Evolutionary conservation across 768 basidiomycete species (phyloP), one percentile per base, ranked within the genome.

Genomic region (Dacryopinax primogenitus): DNA sequence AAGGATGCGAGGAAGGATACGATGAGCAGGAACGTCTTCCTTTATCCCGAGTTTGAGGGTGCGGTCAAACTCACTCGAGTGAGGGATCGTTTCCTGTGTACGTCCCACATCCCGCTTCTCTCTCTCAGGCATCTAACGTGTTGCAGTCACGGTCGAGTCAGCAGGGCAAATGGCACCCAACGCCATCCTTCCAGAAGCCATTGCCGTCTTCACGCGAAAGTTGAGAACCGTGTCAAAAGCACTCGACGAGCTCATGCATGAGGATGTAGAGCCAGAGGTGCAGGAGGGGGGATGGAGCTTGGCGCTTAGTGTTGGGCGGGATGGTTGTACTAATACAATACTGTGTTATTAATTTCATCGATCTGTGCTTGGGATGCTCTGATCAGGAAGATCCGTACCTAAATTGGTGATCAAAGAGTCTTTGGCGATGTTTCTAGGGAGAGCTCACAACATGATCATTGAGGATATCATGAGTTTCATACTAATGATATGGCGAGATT

Each of bases 1-100:
- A 75, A 72, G 30, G 74, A 79, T 63, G 69, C 80, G 21, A 81
- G 94, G 33, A 85, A 85, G 65, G 96, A 99, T 72, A 88, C 85
- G 1, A 90, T 99, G 72, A 91, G 86, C 68, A 80, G 96, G 47
- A 94, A 98, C 76, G 94, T 94, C 1, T 79, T 96, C 45, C 83
- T 95, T 68, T 88, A 97, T 74, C 85, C 87, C 0, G 94, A 98
- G 74, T 96, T 98, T 68, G 82, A 84, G 36, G 90, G 84, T 41
- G 83, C 80, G 62, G 92, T 95, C 2, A 82, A 90, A 73, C 79
- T 99, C 63, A 84, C 85, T 64, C 82, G 96, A 7, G 85, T 96
- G 51, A 80, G 92, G 63, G 93, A 97, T 78, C 88, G 86, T 76
- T 97, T 96, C 76, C 81, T 97, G 64, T 97, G 95, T 93, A 70